phyloP scores from a whole-genome alignment of 306 rosid genomes.

The Boehmeria nivea region DNA sequence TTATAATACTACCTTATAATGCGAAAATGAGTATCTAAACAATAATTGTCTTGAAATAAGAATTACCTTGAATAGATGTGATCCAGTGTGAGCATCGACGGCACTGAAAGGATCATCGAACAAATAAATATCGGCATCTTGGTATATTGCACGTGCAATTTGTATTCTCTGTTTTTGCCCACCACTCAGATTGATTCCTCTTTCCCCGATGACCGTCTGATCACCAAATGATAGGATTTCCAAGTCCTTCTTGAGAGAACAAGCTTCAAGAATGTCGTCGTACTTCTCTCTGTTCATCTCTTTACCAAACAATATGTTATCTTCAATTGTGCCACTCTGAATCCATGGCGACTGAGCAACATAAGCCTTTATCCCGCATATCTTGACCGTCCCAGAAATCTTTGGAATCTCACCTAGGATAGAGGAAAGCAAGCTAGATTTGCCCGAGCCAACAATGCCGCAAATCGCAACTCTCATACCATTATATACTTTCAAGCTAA shows the following conservation, averaged over 20 bases:
- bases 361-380: slow-evolving; percentile 77
- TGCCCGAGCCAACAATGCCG: slow-evolving; percentile 63
- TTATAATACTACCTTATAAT: background rate
- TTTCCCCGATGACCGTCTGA: slow-evolving; percentile 78
- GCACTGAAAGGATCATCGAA: slow-evolving; percentile 90
- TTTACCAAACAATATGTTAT: slow-evolving; percentile 65
- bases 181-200: slow-evolving; percentile 84
- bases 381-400: slow-evolving; percentile 53
- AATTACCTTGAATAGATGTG: slow-evolving; percentile 66
- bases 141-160: slow-evolving; percentile 79
- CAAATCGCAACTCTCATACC: slow-evolving; percentile 83
- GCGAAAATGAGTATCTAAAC: background rate
- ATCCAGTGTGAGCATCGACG: slow-evolving; percentile 89
- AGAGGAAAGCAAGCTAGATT: slow-evolving; percentile 47
- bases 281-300: slow-evolving; percentile 67
- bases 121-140: slow-evolving; percentile 70
- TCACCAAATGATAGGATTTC: slow-evolving; percentile 73
- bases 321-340: slow-evolving; percentile 76
- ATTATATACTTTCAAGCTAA: slow-evolving; percentile 38
- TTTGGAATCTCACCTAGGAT: slow-evolving; percentile 75
- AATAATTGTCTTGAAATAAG: slow-evolving; percentile 1
- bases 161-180: slow-evolving; percentile 89
- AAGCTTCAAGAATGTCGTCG: slow-evolving; percentile 63
- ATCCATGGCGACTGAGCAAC: slow-evolving; percentile 93
- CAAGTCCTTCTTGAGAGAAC: slow-evolving; percentile 61